A percentile compares a stretch with the other conserved stretches of the same genome.
phyloP scores from a whole-genome alignment of 1,284 basidiomycete species.

The Papiliotrema laurentii region DNA sequence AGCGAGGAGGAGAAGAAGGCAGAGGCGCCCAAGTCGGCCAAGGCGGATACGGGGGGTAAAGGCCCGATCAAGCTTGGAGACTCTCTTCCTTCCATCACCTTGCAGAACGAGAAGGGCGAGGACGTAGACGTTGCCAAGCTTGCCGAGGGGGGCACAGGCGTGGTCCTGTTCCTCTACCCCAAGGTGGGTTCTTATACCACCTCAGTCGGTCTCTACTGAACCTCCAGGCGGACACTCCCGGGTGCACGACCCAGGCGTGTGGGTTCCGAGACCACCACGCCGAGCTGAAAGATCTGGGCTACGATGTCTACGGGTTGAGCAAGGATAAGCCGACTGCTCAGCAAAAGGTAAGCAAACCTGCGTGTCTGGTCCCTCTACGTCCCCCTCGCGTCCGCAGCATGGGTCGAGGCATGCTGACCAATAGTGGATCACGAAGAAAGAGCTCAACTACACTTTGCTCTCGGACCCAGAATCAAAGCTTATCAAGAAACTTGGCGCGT shows the following conservation, averaged over 20 bases:
- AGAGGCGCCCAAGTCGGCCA: conserved; percentile 27
- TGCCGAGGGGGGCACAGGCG: conserved; percentile 58
- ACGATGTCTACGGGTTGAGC: conserved; percentile 78
- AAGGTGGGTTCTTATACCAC: conserved; percentile 28
- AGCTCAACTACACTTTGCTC: conserved; percentile 75
- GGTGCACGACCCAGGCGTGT: conserved; percentile 84
- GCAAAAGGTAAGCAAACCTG: conserved; percentile 57
- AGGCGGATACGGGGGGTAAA: conserved; percentile 28
- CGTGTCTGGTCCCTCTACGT: neutral
- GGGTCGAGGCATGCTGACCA: conserved; percentile 5
- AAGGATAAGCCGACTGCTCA: conserved; percentile 75
- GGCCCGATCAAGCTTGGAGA: conserved; percentile 64
- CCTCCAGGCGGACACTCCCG: conserved; percentile 54
- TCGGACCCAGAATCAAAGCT: conserved; percentile 78
- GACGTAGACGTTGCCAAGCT: conserved; percentile 45
- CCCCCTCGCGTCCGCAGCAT: neutral
- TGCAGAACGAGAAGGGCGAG: conserved; percentile 59
- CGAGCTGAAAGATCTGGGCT: conserved; percentile 65
- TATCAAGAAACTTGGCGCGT: conserved; percentile 76
- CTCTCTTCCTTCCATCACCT: conserved; percentile 63
- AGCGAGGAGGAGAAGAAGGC: conserved; percentile 36
- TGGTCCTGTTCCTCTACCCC: conserved; percentile 69
- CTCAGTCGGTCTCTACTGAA: neutral
- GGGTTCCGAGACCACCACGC: conserved; percentile 76
- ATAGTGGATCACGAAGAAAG: conserved; percentile 57